These are phyloP conservation scores for Acer negundo DNA, from an alignment of 345 rosid genomes.

Conservation along the genomic window DNA sequence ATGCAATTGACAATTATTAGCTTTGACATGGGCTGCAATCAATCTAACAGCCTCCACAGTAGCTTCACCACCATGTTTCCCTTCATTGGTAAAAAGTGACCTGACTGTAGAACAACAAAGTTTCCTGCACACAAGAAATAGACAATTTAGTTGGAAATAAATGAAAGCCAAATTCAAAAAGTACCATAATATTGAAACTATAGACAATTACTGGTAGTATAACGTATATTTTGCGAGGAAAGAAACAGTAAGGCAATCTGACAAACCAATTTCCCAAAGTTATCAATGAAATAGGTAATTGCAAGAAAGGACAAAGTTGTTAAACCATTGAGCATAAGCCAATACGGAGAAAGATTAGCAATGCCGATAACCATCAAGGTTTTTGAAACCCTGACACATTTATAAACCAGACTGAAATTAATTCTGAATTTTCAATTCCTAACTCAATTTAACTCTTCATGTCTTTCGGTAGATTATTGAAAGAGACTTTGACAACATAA, in stretches of 20 bases:
- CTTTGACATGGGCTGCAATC: conserved; percentile 84
- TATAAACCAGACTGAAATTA: background rate
- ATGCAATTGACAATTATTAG: conserved; percentile 80
- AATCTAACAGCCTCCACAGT: conserved; percentile 75
- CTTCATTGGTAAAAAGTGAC: conserved; percentile 82
- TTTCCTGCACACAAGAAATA: conserved; percentile 54
- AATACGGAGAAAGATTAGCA: background rate
- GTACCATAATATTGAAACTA: background rate
- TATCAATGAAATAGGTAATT: background rate
- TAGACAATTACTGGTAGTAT: background rate
- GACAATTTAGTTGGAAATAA: conserved; percentile 9
- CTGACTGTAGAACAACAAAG: conserved; percentile 73
- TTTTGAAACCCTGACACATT: background rate
- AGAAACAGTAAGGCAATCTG: background rate
- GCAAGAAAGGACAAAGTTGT: background rate
- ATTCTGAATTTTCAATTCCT: background rate
- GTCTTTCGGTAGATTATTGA: background rate
- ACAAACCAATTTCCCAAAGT: background rate
- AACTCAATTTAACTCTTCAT: background rate
- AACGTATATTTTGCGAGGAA: background rate
- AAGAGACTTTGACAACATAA: conserved; percentile 5
- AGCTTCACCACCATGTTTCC: conserved; percentile 88
- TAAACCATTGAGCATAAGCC: background rate
- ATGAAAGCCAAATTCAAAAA: background rate
- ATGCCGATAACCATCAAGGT: background rate